These are phyloP conservation scores for Tetragonia tetragonoides DNA, from an alignment of 148 eudicot species.

Conservation along the genomic window DNA sequence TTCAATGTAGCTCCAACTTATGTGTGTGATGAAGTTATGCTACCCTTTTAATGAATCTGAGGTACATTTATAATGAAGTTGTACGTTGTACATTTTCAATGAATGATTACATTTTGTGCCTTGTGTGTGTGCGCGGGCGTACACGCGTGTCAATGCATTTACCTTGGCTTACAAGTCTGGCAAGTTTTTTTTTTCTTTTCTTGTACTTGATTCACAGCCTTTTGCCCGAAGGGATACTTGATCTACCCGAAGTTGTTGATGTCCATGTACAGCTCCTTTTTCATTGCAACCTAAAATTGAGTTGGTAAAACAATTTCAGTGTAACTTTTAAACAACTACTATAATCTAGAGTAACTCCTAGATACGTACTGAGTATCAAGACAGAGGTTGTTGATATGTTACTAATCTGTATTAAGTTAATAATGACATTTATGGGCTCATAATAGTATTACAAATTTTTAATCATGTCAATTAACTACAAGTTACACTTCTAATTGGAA, in stretches of 20 bases:
- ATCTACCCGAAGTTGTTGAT: conserved; percentile 73
- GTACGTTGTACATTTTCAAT: too few species aligned
- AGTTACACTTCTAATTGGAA: neutral
- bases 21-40: too few species aligned
- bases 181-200: too few species aligned
- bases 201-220: too few species aligned
- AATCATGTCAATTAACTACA: neutral
- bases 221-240: too few species aligned
- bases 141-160: too few species aligned
- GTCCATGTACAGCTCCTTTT: conserved; percentile 66
- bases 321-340: neutral
- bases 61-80: too few species aligned
- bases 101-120: too few species aligned
- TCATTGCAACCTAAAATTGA: conserved; percentile 37
- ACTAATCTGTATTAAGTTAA: neutral
- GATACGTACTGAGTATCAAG: neutral
- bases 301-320: conserved; percentile 34
- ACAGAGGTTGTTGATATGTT: neutral
- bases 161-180: too few species aligned
- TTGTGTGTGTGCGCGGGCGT: too few species aligned
- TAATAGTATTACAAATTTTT: neutral
- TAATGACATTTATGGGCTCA: neutral
- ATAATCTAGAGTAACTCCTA: neutral
- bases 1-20: too few species aligned
- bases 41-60: too few species aligned